Evolutionary conservation across 2,329 filamentous ascomycete genomes (phyloP), one percentile per base, ranked within the genome.

Genomic region (Arthrobotrys sphaeroides): DNA sequence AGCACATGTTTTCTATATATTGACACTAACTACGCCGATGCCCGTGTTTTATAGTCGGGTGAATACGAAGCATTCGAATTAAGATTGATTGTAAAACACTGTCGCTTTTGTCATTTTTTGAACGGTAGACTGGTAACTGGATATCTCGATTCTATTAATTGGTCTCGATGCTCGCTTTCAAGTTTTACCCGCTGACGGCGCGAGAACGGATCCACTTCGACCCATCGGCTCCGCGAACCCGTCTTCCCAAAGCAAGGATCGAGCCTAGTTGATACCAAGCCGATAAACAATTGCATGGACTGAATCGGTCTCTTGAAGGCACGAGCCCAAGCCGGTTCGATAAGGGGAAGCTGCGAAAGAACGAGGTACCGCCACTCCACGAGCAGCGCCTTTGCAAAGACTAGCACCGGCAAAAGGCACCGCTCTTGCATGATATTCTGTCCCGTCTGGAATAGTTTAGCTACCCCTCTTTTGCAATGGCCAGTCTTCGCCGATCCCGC

Each of bases 391-490:
- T 20, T 6, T 13, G n/a, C 13, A n/a, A 1, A 38, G 18, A 33
- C 16, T 43, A 40, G 47, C 59, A 72, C 42, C 12, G 28, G 43
- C 12, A 24, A 64, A 42, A 31, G 10, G 5, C 40, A 40, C 28
- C 28, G 16, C 12, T 28, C 33, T 22, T 38, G 55, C 36, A 60
- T 28, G n/a, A n/a, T n/a, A 26, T 66, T 51, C 61, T 22, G 20
- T 40, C 47, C 45, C 22, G 47, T 10, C 33, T 49, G 61, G 28
- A 42, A 53, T 66, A 47, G 18, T 33, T 47, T 18, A 53, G 31
- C 38, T 69, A 69, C 72, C 72, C 72, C 72, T 75, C 72, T 75
- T 75, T 75, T 47, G 26, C 20, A 59, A 75, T 75, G 64, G 43
- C 69, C 38, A 40, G 16, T 45, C 49, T 53, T 61, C 64, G 64